phyloP scores from a whole-genome alignment of 2,329 filamentous ascomycete genomes.

The Nemania sp. region DNA sequence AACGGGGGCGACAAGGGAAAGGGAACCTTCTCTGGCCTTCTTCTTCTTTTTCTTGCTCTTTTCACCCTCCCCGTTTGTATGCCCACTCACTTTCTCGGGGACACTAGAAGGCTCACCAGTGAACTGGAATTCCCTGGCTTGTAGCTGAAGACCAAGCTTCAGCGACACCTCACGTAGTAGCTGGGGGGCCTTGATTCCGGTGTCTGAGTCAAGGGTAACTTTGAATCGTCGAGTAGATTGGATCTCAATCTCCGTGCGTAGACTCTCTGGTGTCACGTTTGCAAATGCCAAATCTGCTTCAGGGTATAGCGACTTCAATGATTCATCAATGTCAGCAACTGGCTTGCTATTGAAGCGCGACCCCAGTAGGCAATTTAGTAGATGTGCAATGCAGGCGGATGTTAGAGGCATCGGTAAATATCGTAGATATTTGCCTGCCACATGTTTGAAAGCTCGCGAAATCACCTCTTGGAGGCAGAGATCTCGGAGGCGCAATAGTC shows the following conservation, averaged over 20 bases:
- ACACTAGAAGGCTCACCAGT: constrained; percentile 54
- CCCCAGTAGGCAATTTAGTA: constrained; percentile 94
- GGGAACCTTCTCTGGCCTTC: constrained; percentile 66
- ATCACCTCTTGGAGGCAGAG: constrained; percentile 93
- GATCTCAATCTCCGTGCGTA: constrained; percentile 76
- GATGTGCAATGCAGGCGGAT: constrained; percentile 82
- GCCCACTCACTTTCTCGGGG: constrained; percentile 55
- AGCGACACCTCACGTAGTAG: constrained; percentile 88
- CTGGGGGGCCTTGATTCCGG: constrained; percentile 78
- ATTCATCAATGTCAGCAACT: constrained; percentile 79
- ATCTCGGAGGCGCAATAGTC: constrained; percentile 80
- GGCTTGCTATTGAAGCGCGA: constrained; percentile 81
- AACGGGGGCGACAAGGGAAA: constrained; percentile 58
- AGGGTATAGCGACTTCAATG: constrained; percentile 79
- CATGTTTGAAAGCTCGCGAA: constrained; percentile 94
- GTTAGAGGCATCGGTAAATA: constrained; percentile 83
- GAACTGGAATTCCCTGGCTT: constrained; percentile 82
- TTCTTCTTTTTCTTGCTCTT: constrained; percentile 73
- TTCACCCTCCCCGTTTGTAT: constrained; percentile 59
- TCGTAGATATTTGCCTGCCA: constrained; percentile 82
- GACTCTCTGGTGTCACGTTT: constrained; percentile 77
- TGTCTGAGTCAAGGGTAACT: constrained; percentile 74
- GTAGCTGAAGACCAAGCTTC: constrained; percentile 90
- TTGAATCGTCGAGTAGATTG: constrained; percentile 82
- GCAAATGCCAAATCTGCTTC: constrained; percentile 87